Evolutionary conservation across 345 rosid species (phyloP), one percentile per base, ranked within the genome.

Genomic region (Excoecaria cochinchinensis): DNA sequence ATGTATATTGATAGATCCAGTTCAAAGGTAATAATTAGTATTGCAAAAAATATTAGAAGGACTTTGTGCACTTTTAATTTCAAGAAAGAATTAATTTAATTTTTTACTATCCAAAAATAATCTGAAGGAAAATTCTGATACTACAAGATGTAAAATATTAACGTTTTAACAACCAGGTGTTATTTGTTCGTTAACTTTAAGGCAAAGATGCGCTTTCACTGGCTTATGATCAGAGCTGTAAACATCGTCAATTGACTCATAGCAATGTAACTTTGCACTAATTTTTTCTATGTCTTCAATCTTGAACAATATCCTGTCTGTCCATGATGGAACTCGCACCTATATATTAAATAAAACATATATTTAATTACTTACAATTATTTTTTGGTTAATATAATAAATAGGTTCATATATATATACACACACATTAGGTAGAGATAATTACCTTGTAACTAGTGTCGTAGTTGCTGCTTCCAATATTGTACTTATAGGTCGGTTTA

Each of bases 401-500:
- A 42, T 42, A 42, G 31, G 31, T 31, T 31, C 1, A 0, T 42
- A 42, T 5, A 42, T 5, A 42, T 42, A 42, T 42, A 42, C 3
- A 42, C 3, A 42, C 15, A 19, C 22, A 70, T 4, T 21, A 44
- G 7, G 21, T 31, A 31, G 31, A 31, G 31, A 31, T 31, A 31
- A 48, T 11, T 73, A 85, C 89, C 86, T 92, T 92, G 79, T 82
- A 73, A 72, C 94, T 91, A 70, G 92, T 87, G 60, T 90, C 89
- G 22, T 90, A 89, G 77, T 81, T 82, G 79, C 80, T 87, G 42
- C 91, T 88, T 78, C 94, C 92, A 5, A 82, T 70, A 24, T 90
- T 74, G 67, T 90, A 87, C 66, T 90, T 89, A 47, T 86, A 91
- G 0, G 93, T 87, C 11, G 97, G 97, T 76, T 92, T 90, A 74